phyloP scores from a whole-genome alignment of 2,329 filamentous ascomycete species.

The Cladosporium sphaerospermum region DNA sequence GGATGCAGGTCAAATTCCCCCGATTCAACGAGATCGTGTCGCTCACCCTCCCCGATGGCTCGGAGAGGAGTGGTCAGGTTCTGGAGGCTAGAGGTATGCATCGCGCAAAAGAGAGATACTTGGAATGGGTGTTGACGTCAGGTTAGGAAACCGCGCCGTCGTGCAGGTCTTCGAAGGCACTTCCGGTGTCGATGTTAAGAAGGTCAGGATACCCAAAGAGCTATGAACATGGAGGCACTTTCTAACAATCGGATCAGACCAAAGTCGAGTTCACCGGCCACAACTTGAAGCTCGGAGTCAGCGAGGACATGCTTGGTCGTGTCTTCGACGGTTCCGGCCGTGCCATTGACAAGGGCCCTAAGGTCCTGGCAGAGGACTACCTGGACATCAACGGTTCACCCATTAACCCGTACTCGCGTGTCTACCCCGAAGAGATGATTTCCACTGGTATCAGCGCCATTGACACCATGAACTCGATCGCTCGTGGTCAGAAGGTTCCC shows the following conservation, averaged over 20 bases:
- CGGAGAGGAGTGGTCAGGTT: slow-evolving; percentile 88
- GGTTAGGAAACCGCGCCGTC: slow-evolving; percentile 77
- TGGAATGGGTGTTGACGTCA: slow-evolving; percentile 10
- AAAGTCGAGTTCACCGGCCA: slow-evolving; percentile 96
- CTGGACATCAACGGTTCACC: slow-evolving; percentile 98
- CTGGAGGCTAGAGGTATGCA: slow-evolving; percentile 86
- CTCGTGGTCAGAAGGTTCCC: slow-evolving; percentile 98
- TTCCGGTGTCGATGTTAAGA: slow-evolving; percentile 96
- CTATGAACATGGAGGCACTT: background rate
- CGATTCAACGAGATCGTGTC: slow-evolving; percentile 97
- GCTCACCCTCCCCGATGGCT: slow-evolving; percentile 90
- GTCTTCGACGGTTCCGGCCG: slow-evolving; percentile 97
- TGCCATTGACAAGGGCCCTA: slow-evolving; percentile 97
- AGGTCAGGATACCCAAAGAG: slow-evolving; percentile 42
- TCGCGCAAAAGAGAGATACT: background rate
- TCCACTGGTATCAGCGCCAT: slow-evolving; percentile 98
- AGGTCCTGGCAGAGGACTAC: slow-evolving; percentile 96
- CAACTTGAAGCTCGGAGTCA: slow-evolving; percentile 97
- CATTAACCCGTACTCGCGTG: slow-evolving; percentile 96
- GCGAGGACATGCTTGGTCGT: slow-evolving; percentile 98
- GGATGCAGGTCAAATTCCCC: slow-evolving; percentile 83
- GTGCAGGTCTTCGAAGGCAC: slow-evolving; percentile 99
- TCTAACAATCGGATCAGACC: slow-evolving; percentile 51
- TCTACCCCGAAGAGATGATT: slow-evolving; percentile 99
- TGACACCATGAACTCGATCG: slow-evolving; percentile 88